Evolutionary conservation across 805 yeast genomes (phyloP).

Genomic region (Candida dajiaensis): DNA sequence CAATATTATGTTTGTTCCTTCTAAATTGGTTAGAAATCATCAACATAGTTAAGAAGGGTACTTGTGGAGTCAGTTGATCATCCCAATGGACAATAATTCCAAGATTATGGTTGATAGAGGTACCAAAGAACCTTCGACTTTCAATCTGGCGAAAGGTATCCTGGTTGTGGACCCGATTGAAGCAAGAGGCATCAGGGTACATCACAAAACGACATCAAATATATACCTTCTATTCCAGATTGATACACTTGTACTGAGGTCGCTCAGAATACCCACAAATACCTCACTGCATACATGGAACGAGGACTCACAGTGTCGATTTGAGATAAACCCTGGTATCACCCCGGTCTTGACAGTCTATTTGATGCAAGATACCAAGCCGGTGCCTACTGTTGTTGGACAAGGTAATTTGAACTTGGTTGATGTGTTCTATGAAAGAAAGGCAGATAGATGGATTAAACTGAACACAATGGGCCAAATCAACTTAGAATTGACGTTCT

Average conservation of each 20-base stretch:
- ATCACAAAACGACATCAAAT: neutral
- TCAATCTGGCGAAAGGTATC: slow-evolving; percentile 17
- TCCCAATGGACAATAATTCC: too few relatives aligned
- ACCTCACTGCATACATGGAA: slow-evolving; percentile 10
- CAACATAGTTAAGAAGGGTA: too few relatives aligned
- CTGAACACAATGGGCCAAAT: slow-evolving; percentile 13
- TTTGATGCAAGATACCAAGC: slow-evolving; percentile 13
- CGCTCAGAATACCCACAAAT: slow-evolving; percentile 2
- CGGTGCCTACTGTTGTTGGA: slow-evolving; percentile 13
- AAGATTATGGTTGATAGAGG: too few relatives aligned
- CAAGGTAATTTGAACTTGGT: slow-evolving; percentile 12
- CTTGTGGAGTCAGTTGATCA: too few relatives aligned
- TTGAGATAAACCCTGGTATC: slow-evolving; percentile 15
- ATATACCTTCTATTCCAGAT: slow-evolving; percentile 20
- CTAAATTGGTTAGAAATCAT: too few relatives aligned
- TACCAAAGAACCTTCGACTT: neutral
- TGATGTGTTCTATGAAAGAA: slow-evolving; percentile 13
- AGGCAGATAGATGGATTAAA: slow-evolving; percentile 10
- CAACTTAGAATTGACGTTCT: slow-evolving; percentile 21
- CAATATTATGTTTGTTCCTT: too few relatives aligned
- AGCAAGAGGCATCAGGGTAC: slow-evolving; percentile 8
- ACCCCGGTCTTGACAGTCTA: slow-evolving; percentile 11
- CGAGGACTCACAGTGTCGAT: slow-evolving; percentile 20
- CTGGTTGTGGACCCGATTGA: slow-evolving; percentile 23
- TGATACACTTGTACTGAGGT: slow-evolving; percentile 13